Base-by-base conservation (phyloP, 495 filamentous ascomycete genomes). In the Usnea hakonensis region DNA sequence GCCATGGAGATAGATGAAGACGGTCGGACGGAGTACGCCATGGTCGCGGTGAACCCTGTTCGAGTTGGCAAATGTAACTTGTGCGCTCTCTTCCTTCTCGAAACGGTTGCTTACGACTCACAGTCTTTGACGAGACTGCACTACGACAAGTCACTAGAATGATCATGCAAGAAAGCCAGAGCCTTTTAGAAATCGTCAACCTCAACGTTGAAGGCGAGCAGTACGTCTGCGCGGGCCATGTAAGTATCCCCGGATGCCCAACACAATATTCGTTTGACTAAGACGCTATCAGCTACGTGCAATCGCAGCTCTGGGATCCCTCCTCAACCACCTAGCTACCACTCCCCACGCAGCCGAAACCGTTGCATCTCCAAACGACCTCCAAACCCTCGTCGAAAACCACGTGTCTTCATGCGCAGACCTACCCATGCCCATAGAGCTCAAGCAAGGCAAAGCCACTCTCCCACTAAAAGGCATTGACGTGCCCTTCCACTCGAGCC, bases 221-320 rank as follows among this genome's bases (percentile, higher is more conserved):
- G 61, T 79, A 79, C 66, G 76, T 79, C 33, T 78, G 77, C 65
- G 73, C 76, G 3, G 74, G 77, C 26, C 64, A 68, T 33, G 73
- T 74, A 69, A 43, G 69, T 63, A 62, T 10, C 53, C 60, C 46
- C 57, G 46, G 50, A 55, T 46, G 14, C 23, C n/a, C 10, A 57
- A 58, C 50, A 60, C 21, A 13, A 28, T 55, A 2, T 41, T 54
- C 33, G 41, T 35, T 2, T 5, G 37, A 10, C 17, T 17, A 30
- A 48, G 40, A 38, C 53, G 2, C 17, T 21, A 46, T 46, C 35
- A 57, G 30, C 17, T 36, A 10, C 68, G 33, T 66, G 62, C 36
- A 26, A 37, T 13, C n/a, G 36, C 38, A 14, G 32, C 41, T 17
- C 55, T 44, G 48, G 40, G 40, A 43, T 19, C 10, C 10, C 10